phyloP scores from a whole-genome alignment of 1,284 basidiomycete genomes.

The Ustilago xerochloae region DNA sequence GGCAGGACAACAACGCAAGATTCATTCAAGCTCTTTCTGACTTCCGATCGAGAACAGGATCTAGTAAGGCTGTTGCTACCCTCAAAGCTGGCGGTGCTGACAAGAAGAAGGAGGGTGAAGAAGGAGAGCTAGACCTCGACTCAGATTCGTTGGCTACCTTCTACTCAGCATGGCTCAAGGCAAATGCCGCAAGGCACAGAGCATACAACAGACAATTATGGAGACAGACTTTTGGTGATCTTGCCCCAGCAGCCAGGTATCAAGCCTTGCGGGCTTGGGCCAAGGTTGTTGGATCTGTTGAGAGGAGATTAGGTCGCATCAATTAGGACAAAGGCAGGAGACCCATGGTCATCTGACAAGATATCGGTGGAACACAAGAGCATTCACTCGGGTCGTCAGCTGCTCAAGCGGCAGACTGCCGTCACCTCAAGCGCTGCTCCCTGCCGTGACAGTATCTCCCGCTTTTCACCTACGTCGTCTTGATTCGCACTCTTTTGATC shows the following conservation, averaged over 20 bases:
- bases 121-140: slow-evolving; percentile 32
- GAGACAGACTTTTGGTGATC: slow-evolving; percentile 49
- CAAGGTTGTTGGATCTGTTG: slow-evolving; percentile 23
- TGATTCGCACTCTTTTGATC: neutral
- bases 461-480: neutral
- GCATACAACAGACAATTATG: slow-evolving; percentile 63
- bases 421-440: neutral
- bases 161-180: slow-evolving; percentile 63
- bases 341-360: too few relatives aligned
- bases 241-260: slow-evolving; percentile 46
- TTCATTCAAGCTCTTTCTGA: slow-evolving; percentile 56
- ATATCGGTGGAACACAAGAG: neutral
- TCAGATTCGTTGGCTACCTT: slow-evolving; percentile 56
- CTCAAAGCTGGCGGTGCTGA: neutral
- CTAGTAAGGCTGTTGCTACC: slow-evolving; percentile 40
- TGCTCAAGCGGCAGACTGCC: slow-evolving; percentile 12
- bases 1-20: slow-evolving; percentile 64
- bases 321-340: neutral
- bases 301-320: slow-evolving; percentile 22
- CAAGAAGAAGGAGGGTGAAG: neutral
- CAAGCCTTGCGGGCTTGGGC: slow-evolving; percentile 40
- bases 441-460: neutral
- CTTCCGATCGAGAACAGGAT: slow-evolving; percentile 35
- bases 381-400: neutral
- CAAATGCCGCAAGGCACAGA: slow-evolving; percentile 53